Percentiles rank a stretch among this genome's conserved stretches.
phyloP scores from a whole-genome alignment of 768 basidiomycete species.

The Panellus pusillus region DNA sequence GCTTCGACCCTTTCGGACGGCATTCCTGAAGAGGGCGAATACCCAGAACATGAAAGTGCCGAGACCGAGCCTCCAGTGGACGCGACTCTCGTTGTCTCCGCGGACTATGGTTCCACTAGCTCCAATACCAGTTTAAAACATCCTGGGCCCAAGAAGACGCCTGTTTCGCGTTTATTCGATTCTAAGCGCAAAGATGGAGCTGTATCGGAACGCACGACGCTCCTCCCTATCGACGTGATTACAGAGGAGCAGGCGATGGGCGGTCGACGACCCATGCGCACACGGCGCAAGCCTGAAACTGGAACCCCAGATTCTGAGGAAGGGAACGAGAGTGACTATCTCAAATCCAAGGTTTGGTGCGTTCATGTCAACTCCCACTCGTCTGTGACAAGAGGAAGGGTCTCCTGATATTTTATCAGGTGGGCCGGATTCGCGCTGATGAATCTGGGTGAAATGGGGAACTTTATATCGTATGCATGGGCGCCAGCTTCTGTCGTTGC shows the following conservation, averaged over 20 bases:
- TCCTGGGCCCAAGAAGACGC: conserved; percentile 25
- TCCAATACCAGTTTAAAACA: conserved; percentile 26
- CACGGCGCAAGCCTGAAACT: conserved; percentile 23
- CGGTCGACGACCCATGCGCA: conserved; percentile 23
- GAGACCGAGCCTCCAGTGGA: neutral
- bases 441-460: conserved; percentile 87
- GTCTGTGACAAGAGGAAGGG: neutral
- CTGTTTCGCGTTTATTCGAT: conserved; percentile 36
- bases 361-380: conserved; percentile 20
- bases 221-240: conserved; percentile 44
- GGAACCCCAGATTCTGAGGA: conserved; percentile 24
- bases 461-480: conserved; percentile 88
- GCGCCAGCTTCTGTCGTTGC: conserved; percentile 93
- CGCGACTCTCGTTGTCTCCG: neutral
- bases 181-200: conserved; percentile 23
- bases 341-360: conserved; percentile 83
- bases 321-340: conserved; percentile 69
- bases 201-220: conserved; percentile 18
- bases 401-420: conserved; percentile 42
- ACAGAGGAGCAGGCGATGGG: conserved; percentile 37
- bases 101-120: conserved; percentile 19
- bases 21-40: conserved; percentile 11
- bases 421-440: conserved; percentile 88
- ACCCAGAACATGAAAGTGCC: neutral
- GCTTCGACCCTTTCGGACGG: conserved; percentile 1